These are phyloP conservation scores for Nigrospora oryzae DNA, from an alignment of 2,329 filamentous ascomycete species.

Conservation along the genomic window DNA sequence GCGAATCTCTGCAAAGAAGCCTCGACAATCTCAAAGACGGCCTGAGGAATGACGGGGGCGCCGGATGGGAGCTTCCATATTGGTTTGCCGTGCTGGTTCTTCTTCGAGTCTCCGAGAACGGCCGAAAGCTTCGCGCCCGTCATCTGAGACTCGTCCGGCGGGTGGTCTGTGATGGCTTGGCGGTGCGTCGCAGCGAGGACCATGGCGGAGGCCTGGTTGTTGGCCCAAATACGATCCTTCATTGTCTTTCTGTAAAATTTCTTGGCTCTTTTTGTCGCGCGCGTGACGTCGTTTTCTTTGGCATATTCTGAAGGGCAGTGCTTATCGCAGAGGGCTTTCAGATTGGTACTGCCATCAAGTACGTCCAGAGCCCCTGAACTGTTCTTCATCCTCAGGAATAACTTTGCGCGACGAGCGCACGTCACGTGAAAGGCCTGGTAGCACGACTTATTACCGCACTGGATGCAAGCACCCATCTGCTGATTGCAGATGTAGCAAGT, in stretches of 20 bases:
- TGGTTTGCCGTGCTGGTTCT: conserved; percentile 57
- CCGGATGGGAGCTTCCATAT: conserved; percentile 92
- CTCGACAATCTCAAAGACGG: conserved; percentile 80
- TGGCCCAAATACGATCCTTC: conserved; percentile 84
- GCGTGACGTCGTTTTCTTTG: conserved; percentile 74
- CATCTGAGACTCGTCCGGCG: conserved; percentile 73
- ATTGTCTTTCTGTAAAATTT: conserved; percentile 85
- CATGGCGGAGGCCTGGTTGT: conserved; percentile 76
- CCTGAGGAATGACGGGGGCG: conserved; percentile 85
- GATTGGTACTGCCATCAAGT: conserved; percentile 67
- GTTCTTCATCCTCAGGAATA: conserved; percentile 96
- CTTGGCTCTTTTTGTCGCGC: conserved; percentile 74
- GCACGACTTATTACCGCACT: conserved; percentile 95
- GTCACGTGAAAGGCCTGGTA: conserved; percentile 97
- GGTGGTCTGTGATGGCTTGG: conserved; percentile 56
- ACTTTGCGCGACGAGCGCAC: conserved; percentile 76
- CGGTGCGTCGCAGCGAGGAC: conserved; percentile 68
- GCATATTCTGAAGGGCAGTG: conserved; percentile 88
- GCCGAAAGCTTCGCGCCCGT: conserved; percentile 76
- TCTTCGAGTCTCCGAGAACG: conserved; percentile 67
- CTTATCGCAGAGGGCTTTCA: conserved; percentile 94
- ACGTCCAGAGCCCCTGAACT: conserved; percentile 70
- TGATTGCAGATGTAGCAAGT: conserved; percentile 96
- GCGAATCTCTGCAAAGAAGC: conserved; percentile 74
- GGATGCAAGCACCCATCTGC: conserved; percentile 96